Base-by-base conservation (phyloP, 345 rosid species). In the Cardamine occulta region DNA sequence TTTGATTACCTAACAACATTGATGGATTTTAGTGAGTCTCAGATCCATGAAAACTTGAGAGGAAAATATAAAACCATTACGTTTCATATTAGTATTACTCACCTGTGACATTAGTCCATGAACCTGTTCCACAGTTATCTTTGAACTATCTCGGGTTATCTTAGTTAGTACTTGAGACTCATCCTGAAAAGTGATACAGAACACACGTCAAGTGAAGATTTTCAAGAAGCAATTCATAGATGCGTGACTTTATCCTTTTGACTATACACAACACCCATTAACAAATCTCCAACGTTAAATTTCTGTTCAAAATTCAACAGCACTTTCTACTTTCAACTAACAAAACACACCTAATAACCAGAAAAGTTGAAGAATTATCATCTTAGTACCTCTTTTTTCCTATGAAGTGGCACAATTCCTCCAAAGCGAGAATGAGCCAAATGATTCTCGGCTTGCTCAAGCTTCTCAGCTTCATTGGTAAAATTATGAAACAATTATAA, bases 51-150 rank as follows among this genome's bases (percentile, higher is more conserved):
- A 45, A n/a, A n/a, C n/a, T n/a, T n/a, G n/a, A n/a, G n/a, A n/a
- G n/a, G n/a, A n/a, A n/a, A n/a, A 28, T 21, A n/a, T 24, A 58
- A 15, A 4, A 10, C 24, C 26, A 24, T 1, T 26, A 26, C 1
- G 14, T 21, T 29, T 29, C 6, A 29, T 12, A 73, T 70, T 6
- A n/a, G n/a, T n/a, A 17, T 52, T 65, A 60, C 21, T 80, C 80
- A 91, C 97, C 97, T 93, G 96, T 3, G 97, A 93, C 97, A 93
- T 93, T 34, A 93, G 82, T 57, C 98, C 98, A 80, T 93, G 93
- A 24, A 91, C 93, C 79, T 89, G 98, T 76, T 93, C 98, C 57
- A 90, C 91, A 0, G 98, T 89, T 72, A 93, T 91, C 84, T 93
- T 93, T 37, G 98, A 87, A 69, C 98, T 86, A 51, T 93, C 97